phyloP scores from a whole-genome alignment of 495 filamentous ascomycete genomes.

The Copromyces sp. region DNA sequence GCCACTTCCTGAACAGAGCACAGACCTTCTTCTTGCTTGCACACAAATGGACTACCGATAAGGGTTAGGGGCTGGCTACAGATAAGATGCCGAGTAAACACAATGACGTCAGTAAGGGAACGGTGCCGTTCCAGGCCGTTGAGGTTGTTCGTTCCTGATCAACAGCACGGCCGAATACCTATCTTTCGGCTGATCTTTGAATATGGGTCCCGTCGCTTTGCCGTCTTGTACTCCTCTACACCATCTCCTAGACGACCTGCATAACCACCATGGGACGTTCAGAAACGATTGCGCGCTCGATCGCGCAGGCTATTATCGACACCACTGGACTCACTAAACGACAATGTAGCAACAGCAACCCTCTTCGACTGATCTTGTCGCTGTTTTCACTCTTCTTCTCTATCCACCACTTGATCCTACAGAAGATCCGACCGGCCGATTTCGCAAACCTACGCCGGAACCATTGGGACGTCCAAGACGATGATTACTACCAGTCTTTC shows the following conservation, averaged over 20 bases:
- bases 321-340: conserved; percentile 9
- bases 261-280: conserved; percentile 17
- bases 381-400: conserved; percentile 28
- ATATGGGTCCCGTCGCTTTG: background rate
- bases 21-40: background rate
- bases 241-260: background rate
- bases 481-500: conserved; percentile 19
- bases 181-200: background rate
- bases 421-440: conserved; percentile 27
- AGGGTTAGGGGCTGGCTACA: too few relatives aligned
- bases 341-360: conserved; percentile 1
- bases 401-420: conserved; percentile 27
- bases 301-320: conserved; percentile 28
- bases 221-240: background rate
- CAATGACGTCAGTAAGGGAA: too few relatives aligned
- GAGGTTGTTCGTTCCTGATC: background rate
- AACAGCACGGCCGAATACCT: background rate
- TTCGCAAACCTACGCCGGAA: conserved; percentile 24
- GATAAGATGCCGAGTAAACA: too few relatives aligned
- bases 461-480: conserved; percentile 20
- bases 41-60: too few relatives aligned
- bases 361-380: conserved; percentile 14
- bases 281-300: conserved; percentile 20
- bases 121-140: too few relatives aligned
- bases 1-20: background rate